Percentiles rank a stretch among this genome's conserved stretches.
These are phyloP conservation scores for Aurantiochytrium sp. DNA, from an alignment of 108 stramenopile genomes.

Conservation along the genomic window DNA sequence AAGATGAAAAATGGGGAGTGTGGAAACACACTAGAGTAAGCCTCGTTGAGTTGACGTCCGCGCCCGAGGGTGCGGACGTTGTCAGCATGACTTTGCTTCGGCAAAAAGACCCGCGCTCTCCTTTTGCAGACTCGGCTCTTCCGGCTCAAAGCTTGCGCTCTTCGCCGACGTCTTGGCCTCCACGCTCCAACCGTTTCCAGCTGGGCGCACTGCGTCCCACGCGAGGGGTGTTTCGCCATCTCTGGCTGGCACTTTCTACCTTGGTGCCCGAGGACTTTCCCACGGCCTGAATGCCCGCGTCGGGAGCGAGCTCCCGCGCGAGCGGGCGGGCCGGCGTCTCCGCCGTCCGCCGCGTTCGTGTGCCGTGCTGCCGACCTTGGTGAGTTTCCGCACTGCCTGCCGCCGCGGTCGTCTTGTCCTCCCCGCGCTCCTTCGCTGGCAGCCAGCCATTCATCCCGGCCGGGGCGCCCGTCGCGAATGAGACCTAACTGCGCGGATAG, in stretches of 20 bases:
- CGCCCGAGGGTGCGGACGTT: neutral
- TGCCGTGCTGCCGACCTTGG: neutral
- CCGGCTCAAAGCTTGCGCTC: neutral
- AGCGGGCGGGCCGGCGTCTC: neutral
- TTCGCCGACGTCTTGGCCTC: neutral
- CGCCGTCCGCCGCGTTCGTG: neutral
- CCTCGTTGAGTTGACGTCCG: neutral
- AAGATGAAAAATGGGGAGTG: neutral
- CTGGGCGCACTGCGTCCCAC: neutral
- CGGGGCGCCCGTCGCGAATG: too few species aligned
- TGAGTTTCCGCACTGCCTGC: neutral
- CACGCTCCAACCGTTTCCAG: neutral
- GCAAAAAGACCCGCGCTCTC: conserved; percentile 5
- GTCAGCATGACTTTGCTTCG: conserved; percentile 9
- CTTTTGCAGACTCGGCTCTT: neutral
- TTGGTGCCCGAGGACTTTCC: conserved; percentile 21
- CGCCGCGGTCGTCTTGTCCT: too few species aligned
- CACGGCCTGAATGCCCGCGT: neutral
- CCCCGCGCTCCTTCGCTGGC: neutral
- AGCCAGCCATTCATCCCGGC: too few species aligned
- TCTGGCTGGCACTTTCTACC: conserved; percentile 13
- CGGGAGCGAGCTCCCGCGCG: neutral
- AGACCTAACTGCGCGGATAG: too few species aligned
- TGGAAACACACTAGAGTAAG: conserved; percentile 18
- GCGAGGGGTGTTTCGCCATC: neutral